A percentile compares a stretch with the other conserved stretches of the same genome.
These are phyloP conservation scores for Pseudocercospora vitis DNA, from an alignment of 2,329 filamentous ascomycete species.

Conservation along the genomic window DNA sequence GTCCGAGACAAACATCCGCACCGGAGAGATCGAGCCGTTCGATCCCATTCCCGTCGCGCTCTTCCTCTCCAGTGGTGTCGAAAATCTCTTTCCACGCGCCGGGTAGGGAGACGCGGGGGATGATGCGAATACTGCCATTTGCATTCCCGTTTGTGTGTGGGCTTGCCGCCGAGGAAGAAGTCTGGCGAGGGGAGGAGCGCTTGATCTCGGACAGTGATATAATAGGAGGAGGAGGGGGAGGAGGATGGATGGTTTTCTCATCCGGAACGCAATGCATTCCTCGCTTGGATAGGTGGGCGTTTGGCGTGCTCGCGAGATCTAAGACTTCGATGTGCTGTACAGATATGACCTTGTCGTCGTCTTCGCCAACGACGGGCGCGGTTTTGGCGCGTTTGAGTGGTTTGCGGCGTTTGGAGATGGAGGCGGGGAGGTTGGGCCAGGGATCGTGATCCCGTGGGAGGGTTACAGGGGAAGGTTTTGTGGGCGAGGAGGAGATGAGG, in stretches of 20 bases:
- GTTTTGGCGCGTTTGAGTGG: constrained; percentile 34
- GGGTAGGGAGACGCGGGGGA: constrained; percentile 35
- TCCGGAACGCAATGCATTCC: constrained; percentile 4
- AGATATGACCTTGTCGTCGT: constrained; percentile 10
- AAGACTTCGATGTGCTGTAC: constrained; percentile 19
- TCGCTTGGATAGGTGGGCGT: background rate
- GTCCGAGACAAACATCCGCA: too few species aligned
- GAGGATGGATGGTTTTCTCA: background rate
- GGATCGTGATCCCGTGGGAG: background rate
- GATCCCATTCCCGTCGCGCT: too few species aligned
- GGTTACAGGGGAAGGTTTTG: constrained; percentile 24
- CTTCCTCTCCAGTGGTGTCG: too few species aligned
- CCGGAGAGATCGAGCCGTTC: constrained; percentile 34
- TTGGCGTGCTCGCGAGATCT: constrained; percentile 18
- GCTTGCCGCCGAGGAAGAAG: background rate
- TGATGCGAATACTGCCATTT: too few species aligned
- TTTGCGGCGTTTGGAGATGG: constrained; percentile 36
- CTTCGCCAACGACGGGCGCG: constrained; percentile 28
- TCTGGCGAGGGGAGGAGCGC: constrained; percentile 14
- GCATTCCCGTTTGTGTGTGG: constrained; percentile 13
- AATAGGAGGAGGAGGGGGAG: background rate
- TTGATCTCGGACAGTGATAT: too few species aligned
- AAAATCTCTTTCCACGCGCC: constrained; percentile 38
- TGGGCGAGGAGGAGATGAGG: constrained; percentile 36
- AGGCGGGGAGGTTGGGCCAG: constrained; percentile 30